Evolutionary conservation across 805 yeast species (phyloP).

Genomic region (Nakazawaea populi): DNA sequence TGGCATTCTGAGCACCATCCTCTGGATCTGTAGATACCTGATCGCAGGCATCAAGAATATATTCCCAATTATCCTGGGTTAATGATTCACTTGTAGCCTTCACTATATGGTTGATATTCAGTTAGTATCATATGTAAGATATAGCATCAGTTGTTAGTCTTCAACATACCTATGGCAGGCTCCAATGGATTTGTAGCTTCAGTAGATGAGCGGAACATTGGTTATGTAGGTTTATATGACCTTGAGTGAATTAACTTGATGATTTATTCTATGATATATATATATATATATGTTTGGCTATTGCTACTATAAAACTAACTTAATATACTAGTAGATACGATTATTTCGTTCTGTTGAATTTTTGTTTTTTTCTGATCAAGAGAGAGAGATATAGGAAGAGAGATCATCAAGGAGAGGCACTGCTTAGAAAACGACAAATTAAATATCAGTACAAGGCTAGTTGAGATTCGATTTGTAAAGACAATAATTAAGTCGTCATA

Average conservation of each 20-base stretch:
- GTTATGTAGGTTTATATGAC: neutral
- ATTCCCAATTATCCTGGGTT: slow-evolving; percentile 64
- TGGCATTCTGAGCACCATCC: slow-evolving; percentile 41
- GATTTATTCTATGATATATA: neutral
- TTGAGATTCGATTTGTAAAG: too few relatives aligned
- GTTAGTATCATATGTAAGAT: neutral
- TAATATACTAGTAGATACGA: too few relatives aligned
- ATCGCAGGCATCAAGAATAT: slow-evolving; percentile 62
- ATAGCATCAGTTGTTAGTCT: neutral
- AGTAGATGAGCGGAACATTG: slow-evolving; percentile 8
- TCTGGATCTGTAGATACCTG: slow-evolving; percentile 57
- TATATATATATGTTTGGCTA: too few relatives aligned
- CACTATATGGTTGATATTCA: slow-evolving; percentile 10
- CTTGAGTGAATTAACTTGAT: neutral
- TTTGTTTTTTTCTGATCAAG: too few relatives aligned
- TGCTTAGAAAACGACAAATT: too few relatives aligned
- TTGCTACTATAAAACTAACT: too few relatives aligned
- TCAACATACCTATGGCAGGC: slow-evolving; percentile 5
- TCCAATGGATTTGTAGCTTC: slow-evolving; percentile 5
- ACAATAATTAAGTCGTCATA: too few relatives aligned
- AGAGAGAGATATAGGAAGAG: too few relatives aligned
- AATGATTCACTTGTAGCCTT: slow-evolving; percentile 63
- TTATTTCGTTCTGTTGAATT: too few relatives aligned
- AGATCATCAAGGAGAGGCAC: too few relatives aligned
- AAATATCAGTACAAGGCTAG: too few relatives aligned